Percentiles rank a stretch among this genome's conserved stretches.
phyloP scores from a whole-genome alignment of 768 basidiomycete species.

The Pseudohyphozyma bogoriensis region DNA sequence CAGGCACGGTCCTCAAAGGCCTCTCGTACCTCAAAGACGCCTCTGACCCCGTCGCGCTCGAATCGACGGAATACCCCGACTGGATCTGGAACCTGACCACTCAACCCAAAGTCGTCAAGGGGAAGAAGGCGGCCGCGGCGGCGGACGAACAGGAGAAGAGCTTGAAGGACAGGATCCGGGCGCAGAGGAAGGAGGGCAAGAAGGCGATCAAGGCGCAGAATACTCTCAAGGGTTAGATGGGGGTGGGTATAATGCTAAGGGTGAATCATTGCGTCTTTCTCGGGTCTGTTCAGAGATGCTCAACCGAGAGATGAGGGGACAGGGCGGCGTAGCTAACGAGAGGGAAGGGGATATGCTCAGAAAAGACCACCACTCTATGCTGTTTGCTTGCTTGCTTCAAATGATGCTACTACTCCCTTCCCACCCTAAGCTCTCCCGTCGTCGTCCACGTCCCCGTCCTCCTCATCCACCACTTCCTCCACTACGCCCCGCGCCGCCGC shows the following conservation, averaged over 20 bases:
- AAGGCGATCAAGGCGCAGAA: conserved; percentile 38
- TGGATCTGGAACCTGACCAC: conserved; percentile 38
- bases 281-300: too few relatives aligned
- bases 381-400: too few relatives aligned
- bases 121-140: neutral
- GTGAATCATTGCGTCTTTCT: too few relatives aligned
- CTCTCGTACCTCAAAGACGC: conserved; percentile 39
- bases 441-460: neutral
- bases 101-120: conserved; percentile 11
- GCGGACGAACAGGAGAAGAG: neutral
- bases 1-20: conserved; percentile 39
- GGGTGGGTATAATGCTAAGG: too few relatives aligned
- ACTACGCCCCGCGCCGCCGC: neutral
- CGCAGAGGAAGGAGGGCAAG: conserved; percentile 17
- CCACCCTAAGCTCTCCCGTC: too few relatives aligned
- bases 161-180: conserved; percentile 11
- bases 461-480: neutral
- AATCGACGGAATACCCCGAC: conserved; percentile 39
- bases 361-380: too few relatives aligned
- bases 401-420: too few relatives aligned
- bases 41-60: conserved; percentile 38
- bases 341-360: too few relatives aligned
- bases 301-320: too few relatives aligned
- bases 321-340: too few relatives aligned
- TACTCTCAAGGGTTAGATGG: conserved; percentile 34